Evolutionary conservation across 179 eudicot species (phyloP).

Genomic region (Beta lomatogona): DNA sequence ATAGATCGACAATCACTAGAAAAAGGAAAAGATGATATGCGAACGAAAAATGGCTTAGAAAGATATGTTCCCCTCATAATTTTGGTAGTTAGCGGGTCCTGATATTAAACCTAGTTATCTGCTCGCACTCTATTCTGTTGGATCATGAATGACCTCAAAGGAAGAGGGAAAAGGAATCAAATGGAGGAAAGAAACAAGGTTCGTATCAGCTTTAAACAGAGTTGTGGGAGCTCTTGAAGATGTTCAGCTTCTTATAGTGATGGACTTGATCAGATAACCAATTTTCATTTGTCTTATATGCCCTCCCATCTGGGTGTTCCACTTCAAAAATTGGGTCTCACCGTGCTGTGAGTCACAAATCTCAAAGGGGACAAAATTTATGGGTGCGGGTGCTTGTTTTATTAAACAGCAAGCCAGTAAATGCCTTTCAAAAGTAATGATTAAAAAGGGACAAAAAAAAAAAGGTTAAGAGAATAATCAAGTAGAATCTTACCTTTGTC

Average conservation of each 20-base stretch:
- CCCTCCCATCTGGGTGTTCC: background rate
- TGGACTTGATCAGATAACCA: background rate
- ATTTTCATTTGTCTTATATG: background rate
- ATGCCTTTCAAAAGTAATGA: background rate
- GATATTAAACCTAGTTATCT: background rate
- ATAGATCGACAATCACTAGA: no score
- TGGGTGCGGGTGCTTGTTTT: background rate
- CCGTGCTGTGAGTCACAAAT: background rate
- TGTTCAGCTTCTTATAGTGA: background rate
- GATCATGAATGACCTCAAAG: background rate
- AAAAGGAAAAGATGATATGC: background rate
- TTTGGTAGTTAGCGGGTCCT: background rate
- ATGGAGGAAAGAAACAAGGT: background rate
- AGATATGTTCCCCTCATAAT: background rate
- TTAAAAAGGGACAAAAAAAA: background rate
- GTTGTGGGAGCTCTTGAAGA: background rate
- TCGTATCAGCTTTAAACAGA: background rate
- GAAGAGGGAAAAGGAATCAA: background rate
- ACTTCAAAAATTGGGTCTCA: background rate
- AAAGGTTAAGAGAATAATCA: background rate
- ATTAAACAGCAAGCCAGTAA: background rate
- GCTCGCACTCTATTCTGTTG: background rate
- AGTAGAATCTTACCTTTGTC: slow-evolving; percentile 64
- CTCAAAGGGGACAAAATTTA: background rate
- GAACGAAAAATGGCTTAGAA: background rate